Percentiles rank a stretch among this genome's conserved stretches.
Evolutionary conservation across 371 early-diverging fungal species (phyloP).

Genomic region (Mucor plumbeus): DNA sequence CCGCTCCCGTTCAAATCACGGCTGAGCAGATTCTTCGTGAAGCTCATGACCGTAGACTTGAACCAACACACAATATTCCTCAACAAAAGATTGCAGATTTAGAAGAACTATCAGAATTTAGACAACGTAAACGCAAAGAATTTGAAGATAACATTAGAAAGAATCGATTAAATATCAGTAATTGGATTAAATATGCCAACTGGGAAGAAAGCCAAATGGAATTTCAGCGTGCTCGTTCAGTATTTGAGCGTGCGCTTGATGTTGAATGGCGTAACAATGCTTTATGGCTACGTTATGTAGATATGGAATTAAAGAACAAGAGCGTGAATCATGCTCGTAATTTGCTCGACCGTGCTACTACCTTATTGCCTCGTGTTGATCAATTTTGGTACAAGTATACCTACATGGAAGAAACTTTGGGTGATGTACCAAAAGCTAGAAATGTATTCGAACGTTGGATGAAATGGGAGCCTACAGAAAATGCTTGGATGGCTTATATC

Average conservation of each 20-base stretch:
- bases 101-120: slow-evolving; percentile 92
- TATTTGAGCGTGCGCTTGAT: slow-evolving; percentile 93
- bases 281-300: slow-evolving; percentile 92
- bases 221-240: slow-evolving; percentile 84
- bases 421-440: slow-evolving; percentile 88
- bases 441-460: slow-evolving; percentile 98
- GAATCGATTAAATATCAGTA: slow-evolving; percentile 83
- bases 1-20: slow-evolving; percentile 98
- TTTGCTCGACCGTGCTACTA: slow-evolving; percentile 89
- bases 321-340: slow-evolving; percentile 94
- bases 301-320: slow-evolving; percentile 96
- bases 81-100: slow-evolving; percentile 91
- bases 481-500: slow-evolving; percentile 93
- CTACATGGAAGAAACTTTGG: slow-evolving; percentile 96
- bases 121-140: slow-evolving; percentile 87
- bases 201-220: slow-evolving; percentile 96
- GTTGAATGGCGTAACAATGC: slow-evolving; percentile 86
- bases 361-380: slow-evolving; percentile 90
- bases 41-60: slow-evolving; percentile 86
- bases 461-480: slow-evolving; percentile 95
- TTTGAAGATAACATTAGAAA: slow-evolving; percentile 93
- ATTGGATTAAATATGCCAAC: slow-evolving; percentile 94
- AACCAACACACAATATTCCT: slow-evolving; percentile 75
- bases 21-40: slow-evolving; percentile 98
- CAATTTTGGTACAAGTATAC: slow-evolving; percentile 98